A percentile compares a stretch with the other conserved stretches of the same genome.
Conservation (phyloP, 208 protist genomes). For the Leishmania turanica region DNA sequence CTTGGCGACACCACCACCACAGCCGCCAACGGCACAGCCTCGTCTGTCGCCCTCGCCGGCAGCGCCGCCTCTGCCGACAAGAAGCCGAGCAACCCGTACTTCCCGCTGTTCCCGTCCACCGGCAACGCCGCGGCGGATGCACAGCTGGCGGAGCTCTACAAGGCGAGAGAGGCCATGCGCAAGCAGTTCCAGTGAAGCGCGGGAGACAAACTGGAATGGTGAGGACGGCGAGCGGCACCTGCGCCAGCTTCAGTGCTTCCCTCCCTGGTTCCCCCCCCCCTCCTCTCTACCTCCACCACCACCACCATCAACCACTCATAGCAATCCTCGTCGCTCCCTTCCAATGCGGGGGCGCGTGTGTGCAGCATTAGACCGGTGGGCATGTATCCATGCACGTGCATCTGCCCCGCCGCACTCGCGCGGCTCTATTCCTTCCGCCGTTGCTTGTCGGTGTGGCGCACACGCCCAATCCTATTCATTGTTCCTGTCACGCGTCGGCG, state of each 20-base stretch:
- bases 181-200: conserved; percentile 35
- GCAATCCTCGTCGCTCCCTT: background rate
- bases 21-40: background rate
- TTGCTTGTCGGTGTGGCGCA: too few relatives aligned
- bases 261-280: background rate
- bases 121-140: conserved; percentile 77
- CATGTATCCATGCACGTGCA: too few relatives aligned
- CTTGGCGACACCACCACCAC: background rate
- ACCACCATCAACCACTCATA: background rate
- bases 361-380: too few relatives aligned
- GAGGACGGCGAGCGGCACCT: background rate
- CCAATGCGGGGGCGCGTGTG: too few relatives aligned
- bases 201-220: background rate
- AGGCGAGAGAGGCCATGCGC: conserved; percentile 71
- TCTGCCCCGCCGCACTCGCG: too few relatives aligned
- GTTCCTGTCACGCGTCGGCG: too few relatives aligned
- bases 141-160: conserved; percentile 78
- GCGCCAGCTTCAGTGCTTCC: background rate
- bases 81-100: conserved; percentile 58
- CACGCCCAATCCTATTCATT: too few relatives aligned
- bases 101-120: conserved; percentile 64
- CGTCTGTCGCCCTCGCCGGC: background rate
- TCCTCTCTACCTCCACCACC: background rate
- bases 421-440: too few relatives aligned
- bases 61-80: background rate